Evolutionary conservation across 2,329 filamentous ascomycete species (phyloP).

Genomic region (Nannizziopsis barbatae): DNA sequence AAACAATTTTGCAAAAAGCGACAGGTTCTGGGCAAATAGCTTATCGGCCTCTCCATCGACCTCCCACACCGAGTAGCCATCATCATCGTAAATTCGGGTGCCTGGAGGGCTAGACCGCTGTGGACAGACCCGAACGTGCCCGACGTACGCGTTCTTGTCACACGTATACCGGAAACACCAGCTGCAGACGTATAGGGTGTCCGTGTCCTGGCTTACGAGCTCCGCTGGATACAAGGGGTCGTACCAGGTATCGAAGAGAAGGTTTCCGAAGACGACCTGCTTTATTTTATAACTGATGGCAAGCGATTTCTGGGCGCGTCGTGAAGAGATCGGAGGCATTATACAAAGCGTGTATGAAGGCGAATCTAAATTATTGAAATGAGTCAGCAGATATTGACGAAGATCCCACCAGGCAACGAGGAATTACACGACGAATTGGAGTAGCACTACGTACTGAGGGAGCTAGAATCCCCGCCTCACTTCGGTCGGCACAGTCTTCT

Average conservation of each 20-base stretch:
- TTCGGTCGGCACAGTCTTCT: slow-evolving; percentile 8
- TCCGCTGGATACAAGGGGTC: slow-evolving; percentile 78
- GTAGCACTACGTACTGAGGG: slow-evolving; percentile 9
- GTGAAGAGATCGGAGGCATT: slow-evolving; percentile 11
- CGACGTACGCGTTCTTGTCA: slow-evolving; percentile 28
- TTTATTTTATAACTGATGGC: slow-evolving; percentile 62
- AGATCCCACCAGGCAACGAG: slow-evolving; percentile 2
- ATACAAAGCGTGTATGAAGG: slow-evolving; percentile 2
- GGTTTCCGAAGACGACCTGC: slow-evolving; percentile 72
- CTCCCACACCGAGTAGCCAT: slow-evolving; percentile 79
- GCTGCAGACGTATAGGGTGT: slow-evolving; percentile 73
- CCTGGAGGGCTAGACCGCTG: slow-evolving; percentile 50
- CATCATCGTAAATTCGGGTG: slow-evolving; percentile 62
- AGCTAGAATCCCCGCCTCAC: slow-evolving; percentile 10
- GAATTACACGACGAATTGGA: slow-evolving; percentile 3
- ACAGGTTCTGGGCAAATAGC: slow-evolving; percentile 90
- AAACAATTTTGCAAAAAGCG: slow-evolving; percentile 92
- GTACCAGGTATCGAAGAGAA: slow-evolving; percentile 84
- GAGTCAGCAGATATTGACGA: slow-evolving; percentile 4
- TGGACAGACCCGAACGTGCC: slow-evolving; percentile 43
- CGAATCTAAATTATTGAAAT: slow-evolving; percentile 8
- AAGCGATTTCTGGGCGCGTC: slow-evolving; percentile 15
- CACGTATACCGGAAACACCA: slow-evolving; percentile 86
- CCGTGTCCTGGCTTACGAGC: slow-evolving; percentile 41
- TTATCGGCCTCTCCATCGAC: slow-evolving; percentile 80